Conservation (phyloP, 208 protist species). For the Blastocrithidia nonstop region DNA sequence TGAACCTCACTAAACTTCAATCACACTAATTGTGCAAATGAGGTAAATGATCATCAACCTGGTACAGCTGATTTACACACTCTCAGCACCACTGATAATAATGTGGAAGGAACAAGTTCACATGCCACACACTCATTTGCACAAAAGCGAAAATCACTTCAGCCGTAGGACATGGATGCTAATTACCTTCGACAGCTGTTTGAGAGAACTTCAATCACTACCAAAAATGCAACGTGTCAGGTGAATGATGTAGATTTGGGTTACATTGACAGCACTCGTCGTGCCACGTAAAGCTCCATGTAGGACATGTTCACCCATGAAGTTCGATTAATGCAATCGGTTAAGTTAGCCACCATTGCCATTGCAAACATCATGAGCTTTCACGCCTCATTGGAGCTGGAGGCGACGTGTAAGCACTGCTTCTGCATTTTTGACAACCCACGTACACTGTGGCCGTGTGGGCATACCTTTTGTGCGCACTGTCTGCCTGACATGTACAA, state of each 20-base stretch:
- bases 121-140: slow-evolving; percentile 38
- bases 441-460: slow-evolving; percentile 79
- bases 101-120: slow-evolving; percentile 30
- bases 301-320: background rate
- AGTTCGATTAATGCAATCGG: no score
- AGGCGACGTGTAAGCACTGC: slow-evolving; percentile 77
- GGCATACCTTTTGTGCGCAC: slow-evolving; percentile 73
- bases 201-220: slow-evolving; percentile 68
- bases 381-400: slow-evolving; percentile 70
- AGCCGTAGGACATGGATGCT: no score
- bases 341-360: slow-evolving; percentile 41
- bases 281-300: background rate
- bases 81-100: slow-evolving; percentile 61
- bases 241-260: no score
- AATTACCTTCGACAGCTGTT: no score
- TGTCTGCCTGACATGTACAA: slow-evolving; percentile 72
- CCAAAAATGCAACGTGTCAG: no score
- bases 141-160: slow-evolving; percentile 70
- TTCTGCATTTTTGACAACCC: slow-evolving; percentile 73
- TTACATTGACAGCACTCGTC: background rate
- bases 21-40: background rate
- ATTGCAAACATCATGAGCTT: slow-evolving; percentile 76
- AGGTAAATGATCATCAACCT: slow-evolving; percentile 17
- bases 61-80: slow-evolving; percentile 27
- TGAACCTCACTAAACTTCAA: background rate